A percentile compares a stretch with the other conserved stretches of the same genome.
Evolutionary conservation across 2,329 filamentous ascomycete genomes (phyloP).

Genomic region (Aspergillus aculeatinus): DNA sequence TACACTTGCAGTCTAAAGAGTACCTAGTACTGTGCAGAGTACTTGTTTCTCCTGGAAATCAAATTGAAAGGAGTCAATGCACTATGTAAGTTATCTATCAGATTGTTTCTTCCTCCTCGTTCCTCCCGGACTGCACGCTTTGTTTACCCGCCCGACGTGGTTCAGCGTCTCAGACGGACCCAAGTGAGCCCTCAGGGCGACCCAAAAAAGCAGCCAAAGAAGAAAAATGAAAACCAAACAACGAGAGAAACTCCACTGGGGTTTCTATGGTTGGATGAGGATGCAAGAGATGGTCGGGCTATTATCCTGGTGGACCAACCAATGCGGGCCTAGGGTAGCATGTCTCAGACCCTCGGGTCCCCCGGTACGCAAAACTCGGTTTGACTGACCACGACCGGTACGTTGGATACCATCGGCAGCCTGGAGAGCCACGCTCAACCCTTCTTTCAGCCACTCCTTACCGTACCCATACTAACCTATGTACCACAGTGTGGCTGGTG

Average conservation of each 20-base stretch:
- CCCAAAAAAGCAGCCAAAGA: background rate
- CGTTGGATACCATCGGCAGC: background rate
- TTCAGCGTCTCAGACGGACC: background rate
- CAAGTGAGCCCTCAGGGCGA: background rate
- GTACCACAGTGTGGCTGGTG: background rate
- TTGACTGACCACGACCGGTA: background rate
- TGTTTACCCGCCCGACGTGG: background rate
- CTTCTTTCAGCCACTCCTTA: background rate
- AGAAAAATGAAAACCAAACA: constrained; percentile 13
- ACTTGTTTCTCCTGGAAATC: no score
- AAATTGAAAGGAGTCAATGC: no score
- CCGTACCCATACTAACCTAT: background rate
- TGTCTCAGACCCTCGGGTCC: constrained; percentile 15
- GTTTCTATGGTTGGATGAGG: constrained; percentile 1
- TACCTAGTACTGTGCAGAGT: no score
- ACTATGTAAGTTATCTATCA: background rate
- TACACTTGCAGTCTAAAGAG: no score
- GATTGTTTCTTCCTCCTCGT: background rate
- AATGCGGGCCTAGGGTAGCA: background rate
- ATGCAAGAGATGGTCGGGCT: background rate
- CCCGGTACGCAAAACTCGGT: constrained; percentile 2
- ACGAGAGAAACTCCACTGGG: background rate
- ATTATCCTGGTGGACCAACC: constrained; percentile 18
- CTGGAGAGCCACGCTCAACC: background rate
- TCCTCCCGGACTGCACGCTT: background rate